Evolutionary conservation across 371 early-diverging fungal genomes (phyloP), one percentile per base, ranked within the genome.

Genomic region (Polyrhizophydium stewartii): DNA sequence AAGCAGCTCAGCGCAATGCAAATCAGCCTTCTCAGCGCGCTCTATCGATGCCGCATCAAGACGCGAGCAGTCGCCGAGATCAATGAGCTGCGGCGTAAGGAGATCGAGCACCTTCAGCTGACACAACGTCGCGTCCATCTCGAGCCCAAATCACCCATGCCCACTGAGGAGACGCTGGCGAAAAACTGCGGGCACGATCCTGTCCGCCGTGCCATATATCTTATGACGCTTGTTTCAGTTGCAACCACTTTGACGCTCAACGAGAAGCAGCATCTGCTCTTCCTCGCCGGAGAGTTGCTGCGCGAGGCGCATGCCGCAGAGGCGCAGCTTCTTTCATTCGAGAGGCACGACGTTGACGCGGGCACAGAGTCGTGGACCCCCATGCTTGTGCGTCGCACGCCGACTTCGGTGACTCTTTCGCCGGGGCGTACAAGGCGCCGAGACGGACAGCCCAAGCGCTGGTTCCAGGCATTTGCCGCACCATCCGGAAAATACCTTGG

Each of bases 1-100:
- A 38, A 37, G 27, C 25, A 37, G 24, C 22, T 40, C 35, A 51
- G 55, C 13, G 7, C 35, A 3, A 51, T 31, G 7, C 51, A 30
- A 25, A 61, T 70, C 10, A 58, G 59, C n/a, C 46, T 62, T 9
- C 56, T 61, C n/a, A 41, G 56, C 2, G 24, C 60, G 19, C 51
- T 72, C 31, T 68, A 68, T 41, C 65, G 76, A 12, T 68, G 71
- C 64, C 57, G 61, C 22, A 63, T 75, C 35, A 72, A 75, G 51
- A 25, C 37, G 24, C 1, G 22, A 10, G 55, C 51, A 21, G 24
- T 55, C 19, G 38, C 1, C 9, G 43, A 12, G 19, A 21, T 60
- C 6, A 13, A 5, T 12, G 35, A 46, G 24, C 56, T 57, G 24
- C 33, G 21, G 19, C 43, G 55, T n/a, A 59, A 60, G 28, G 65